Evolutionary conservation across 2,329 filamentous ascomycete genomes (phyloP).

Genomic region (Rasamsonia emersonii): DNA sequence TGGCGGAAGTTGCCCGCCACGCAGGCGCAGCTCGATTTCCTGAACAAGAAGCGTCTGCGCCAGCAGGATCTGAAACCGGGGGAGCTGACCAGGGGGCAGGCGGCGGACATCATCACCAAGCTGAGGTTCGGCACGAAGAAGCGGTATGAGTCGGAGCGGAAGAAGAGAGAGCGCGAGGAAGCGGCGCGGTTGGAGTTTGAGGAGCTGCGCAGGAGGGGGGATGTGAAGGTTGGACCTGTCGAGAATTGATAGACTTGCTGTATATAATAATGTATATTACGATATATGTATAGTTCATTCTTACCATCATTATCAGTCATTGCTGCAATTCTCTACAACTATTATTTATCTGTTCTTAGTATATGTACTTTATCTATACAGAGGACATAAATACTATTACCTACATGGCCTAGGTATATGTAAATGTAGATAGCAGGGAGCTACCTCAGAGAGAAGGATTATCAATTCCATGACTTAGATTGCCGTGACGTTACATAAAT

Average conservation of each 20-base stretch:
- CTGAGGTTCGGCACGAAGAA: slow-evolving; percentile 69
- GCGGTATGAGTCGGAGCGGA: slow-evolving; percentile 51
- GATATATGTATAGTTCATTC: not conserved
- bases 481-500: too few species aligned
- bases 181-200: slow-evolving; percentile 21
- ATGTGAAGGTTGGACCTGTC: slow-evolving; percentile 41
- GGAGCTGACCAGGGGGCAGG: slow-evolving; percentile 68
- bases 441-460: too few species aligned
- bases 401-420: too few species aligned
- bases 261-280: not conserved
- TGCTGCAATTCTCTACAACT: too few species aligned
- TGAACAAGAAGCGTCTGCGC: slow-evolving; percentile 38
- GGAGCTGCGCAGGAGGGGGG: slow-evolving; percentile 25
- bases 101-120: slow-evolving; percentile 85
- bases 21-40: slow-evolving; percentile 36
- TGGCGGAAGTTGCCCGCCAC: slow-evolving; percentile 65
- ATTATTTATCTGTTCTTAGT: too few species aligned
- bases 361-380: too few species aligned
- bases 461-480: too few species aligned
- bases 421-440: too few species aligned
- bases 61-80: slow-evolving; percentile 51
- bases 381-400: too few species aligned
- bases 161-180: slow-evolving; percentile 34
- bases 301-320: too few species aligned
- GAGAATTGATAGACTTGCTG: too few species aligned